Conservation (phyloP, 805 yeast species). For the Kuraishia floccosa region DNA sequence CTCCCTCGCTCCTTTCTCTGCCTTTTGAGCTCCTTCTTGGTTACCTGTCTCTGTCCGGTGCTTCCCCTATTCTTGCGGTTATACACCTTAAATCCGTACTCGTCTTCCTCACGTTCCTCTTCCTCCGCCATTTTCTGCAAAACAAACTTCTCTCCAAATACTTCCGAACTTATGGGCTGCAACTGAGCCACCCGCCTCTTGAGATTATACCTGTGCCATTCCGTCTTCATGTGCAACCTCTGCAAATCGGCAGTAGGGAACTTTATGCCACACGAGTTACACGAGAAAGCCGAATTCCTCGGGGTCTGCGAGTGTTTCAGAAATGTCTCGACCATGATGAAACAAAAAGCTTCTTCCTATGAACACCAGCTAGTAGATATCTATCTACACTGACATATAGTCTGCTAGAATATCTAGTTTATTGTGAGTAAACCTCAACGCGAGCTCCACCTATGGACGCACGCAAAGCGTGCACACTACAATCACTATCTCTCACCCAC, state of each 20-base stretch:
- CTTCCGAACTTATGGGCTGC: constrained; percentile 52
- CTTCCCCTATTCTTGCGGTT: constrained; percentile 13
- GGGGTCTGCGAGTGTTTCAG: constrained; percentile 1
- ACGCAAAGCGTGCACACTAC: too few relatives aligned
- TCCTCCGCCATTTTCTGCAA: constrained; percentile 3
- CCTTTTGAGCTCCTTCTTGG: constrained; percentile 26
- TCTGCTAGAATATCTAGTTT: too few relatives aligned
- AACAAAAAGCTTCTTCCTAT: too few relatives aligned
- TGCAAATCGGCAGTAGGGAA: constrained; percentile 80
- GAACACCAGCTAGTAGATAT: too few relatives aligned
- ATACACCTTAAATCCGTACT: constrained; percentile 37
- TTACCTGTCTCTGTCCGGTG: constrained; percentile 19
- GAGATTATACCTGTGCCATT: constrained; percentile 95
- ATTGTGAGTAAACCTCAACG: too few relatives aligned
- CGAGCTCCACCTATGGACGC: too few relatives aligned
- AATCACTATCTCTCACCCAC: too few relatives aligned
- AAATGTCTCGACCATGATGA: neutral
- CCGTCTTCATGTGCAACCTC: constrained; percentile 90
- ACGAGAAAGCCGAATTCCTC: constrained; percentile 13
- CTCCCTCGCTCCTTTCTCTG: constrained; percentile 17
- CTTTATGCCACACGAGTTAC: constrained; percentile 80
- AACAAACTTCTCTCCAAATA: constrained; percentile 8
- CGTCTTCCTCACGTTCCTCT: constrained; percentile 29
- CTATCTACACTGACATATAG: too few relatives aligned
- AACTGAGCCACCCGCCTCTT: constrained; percentile 85